These are phyloP conservation scores for Sclerotinia subarctica DNA, from an alignment of 2,329 filamentous ascomycete species.

Conservation along the genomic window DNA sequence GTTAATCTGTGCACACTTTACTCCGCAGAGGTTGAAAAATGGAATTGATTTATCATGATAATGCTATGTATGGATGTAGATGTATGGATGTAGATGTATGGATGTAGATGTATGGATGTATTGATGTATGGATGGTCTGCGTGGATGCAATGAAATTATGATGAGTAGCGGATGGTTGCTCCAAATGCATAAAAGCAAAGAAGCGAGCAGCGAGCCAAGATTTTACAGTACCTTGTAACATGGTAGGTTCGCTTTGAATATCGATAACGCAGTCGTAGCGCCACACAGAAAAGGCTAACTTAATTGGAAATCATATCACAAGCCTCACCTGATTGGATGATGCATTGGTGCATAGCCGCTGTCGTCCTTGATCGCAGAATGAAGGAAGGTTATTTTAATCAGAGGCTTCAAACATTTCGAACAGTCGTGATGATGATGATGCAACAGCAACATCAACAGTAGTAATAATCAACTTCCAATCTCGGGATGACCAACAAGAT, in stretches of 20 bases:
- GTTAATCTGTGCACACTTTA: background rate
- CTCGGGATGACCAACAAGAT: background rate
- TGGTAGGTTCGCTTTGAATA: background rate
- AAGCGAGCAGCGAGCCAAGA: background rate
- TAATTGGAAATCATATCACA: conserved; percentile 4
- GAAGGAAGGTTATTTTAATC: background rate
- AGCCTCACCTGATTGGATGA: background rate
- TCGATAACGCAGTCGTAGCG: conserved; percentile 15
- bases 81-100: too few relatives aligned
- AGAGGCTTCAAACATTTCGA: background rate
- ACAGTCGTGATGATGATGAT: background rate
- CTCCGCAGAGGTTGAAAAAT: background rate
- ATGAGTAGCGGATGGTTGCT: background rate
- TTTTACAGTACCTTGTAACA: background rate
- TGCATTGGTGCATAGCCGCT: conserved; percentile 2
- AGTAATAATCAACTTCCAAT: background rate
- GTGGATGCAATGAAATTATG: background rate
- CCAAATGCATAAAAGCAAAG: conserved; percentile 2
- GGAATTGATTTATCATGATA: background rate
- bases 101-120: too few relatives aligned
- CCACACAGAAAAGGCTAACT: background rate
- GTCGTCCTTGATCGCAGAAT: background rate
- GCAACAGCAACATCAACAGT: background rate
- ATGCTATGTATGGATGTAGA: background rate
- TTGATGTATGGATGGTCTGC: too few relatives aligned